Percentiles rank a stretch among this genome's conserved stretches.
Conservation (phyloP, 2,329 filamentous ascomycete species). For the Ceratocystis eucalypticola region DNA sequence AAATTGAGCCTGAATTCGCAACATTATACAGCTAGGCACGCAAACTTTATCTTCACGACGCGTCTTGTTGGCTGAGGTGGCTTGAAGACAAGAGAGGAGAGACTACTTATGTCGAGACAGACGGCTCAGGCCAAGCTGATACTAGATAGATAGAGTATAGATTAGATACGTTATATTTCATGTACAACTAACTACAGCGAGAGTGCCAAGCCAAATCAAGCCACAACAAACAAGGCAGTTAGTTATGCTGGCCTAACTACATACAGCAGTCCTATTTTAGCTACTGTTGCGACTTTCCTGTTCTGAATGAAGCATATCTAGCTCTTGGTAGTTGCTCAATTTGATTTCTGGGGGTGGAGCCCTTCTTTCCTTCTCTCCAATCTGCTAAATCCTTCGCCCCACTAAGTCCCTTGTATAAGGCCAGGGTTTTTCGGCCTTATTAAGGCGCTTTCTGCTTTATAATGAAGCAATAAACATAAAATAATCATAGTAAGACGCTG, state of each 20-base stretch:
- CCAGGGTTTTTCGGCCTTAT: neutral
- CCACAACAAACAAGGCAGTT: too few relatives aligned
- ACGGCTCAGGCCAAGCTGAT: too few relatives aligned
- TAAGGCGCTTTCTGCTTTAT: neutral
- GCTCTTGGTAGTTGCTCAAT: neutral
- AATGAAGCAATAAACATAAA: too few relatives aligned
- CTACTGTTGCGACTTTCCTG: too few relatives aligned
- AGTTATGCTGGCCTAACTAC: too few relatives aligned
- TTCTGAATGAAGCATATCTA: neutral
- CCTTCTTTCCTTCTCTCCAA: neutral
- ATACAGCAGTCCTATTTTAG: too few relatives aligned
- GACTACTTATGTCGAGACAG: neutral
- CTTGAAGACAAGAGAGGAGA: neutral
- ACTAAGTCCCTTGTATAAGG: neutral
- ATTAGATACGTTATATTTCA: too few relatives aligned
- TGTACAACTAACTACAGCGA: too few relatives aligned
- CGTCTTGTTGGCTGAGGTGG: neutral
- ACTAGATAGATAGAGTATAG: too few relatives aligned
- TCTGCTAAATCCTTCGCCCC: neutral
- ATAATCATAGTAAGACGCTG: too few relatives aligned
- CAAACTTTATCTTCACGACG: conserved; percentile 10
- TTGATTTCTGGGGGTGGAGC: conserved; percentile 5
- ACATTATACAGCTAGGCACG: neutral
- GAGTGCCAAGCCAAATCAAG: too few relatives aligned
- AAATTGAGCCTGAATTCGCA: conserved; percentile 4